Base-by-base conservation (phyloP, 176 grass and related monocot species). In the Zizania latifolia region DNA sequence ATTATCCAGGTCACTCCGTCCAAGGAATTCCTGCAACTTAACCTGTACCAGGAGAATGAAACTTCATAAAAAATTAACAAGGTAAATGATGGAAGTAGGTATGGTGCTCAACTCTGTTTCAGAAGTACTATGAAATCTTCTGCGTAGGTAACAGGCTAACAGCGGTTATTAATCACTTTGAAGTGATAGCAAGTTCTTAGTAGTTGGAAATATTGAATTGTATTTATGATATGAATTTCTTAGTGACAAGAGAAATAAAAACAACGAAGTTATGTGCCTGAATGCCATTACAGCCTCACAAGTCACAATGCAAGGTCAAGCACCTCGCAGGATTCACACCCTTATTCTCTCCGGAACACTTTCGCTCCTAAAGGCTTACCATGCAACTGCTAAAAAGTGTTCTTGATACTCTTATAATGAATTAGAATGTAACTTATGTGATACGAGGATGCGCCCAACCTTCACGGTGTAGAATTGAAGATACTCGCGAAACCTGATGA, bases 341-440 rank as follows among this genome's bases (percentile, higher is more conserved):
- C 59, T 83, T 87, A 40, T 97, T 97, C 81, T 91, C 94, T 51
- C 90, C 86, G 9, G 88, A 93, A 51, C 46, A 78, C 84, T 87
- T 85, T 74, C 90, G 22, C 88, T 86, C 23, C 81, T 90, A 50
- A 93, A 97, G 62, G 74, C 81, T 67, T 97, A 93, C 70, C 65
- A 87, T 83, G 94, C 94, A 62, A 91, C 94, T 71, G 90, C 94
- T 56, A 85, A 87, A 85, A 97, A n/a, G 94, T 87, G 88, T 97
- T 74, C 84, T 84, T 31, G 94, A 97, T 81, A 68, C 86, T 1
- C 74, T 93, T 23, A 82, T 97, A 75, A 89, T 93, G 69, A 97
- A 97, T 57, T 97, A 90, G 94, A 97, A 97, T 71, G 90, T 88
- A 13, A 93, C 94, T 51, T 91, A 93, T n/a, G n/a, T n/a, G n/a